These are phyloP conservation scores for Marvania coccoides DNA, from an alignment of 139 green algal genomes.

Conservation along the genomic window DNA sequence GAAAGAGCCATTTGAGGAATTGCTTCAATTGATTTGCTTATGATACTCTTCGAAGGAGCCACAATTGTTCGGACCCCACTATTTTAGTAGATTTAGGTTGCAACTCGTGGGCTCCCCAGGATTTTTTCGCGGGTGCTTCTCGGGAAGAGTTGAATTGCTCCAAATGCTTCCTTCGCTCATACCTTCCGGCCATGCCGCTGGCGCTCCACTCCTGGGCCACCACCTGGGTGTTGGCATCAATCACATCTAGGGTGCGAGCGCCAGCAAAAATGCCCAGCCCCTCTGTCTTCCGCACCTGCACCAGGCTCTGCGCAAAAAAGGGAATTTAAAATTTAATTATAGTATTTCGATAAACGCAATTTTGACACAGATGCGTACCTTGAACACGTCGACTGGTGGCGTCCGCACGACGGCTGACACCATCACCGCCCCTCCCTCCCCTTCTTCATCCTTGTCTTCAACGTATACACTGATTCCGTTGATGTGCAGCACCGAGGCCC, in stretches of 20 bases:
- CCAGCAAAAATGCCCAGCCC: slow-evolving; percentile 19
- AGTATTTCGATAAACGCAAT: too few relatives aligned
- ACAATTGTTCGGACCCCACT: too few relatives aligned
- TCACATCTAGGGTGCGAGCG: slow-evolving; percentile 2
- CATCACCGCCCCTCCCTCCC: slow-evolving; percentile 40
- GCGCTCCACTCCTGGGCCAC: slow-evolving; percentile 10
- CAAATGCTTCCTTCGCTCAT: too few relatives aligned
- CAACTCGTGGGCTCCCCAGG: too few relatives aligned
- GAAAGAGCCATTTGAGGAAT: not conserved
- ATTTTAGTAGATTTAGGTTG: too few relatives aligned
- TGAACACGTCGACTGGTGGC: slow-evolving; percentile 25
- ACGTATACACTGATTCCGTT: slow-evolving; percentile 31
- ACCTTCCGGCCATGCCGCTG: not conserved
- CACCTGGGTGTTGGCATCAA: slow-evolving; percentile 25
- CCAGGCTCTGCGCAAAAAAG: not conserved
- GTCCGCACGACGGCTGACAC: slow-evolving; percentile 34
- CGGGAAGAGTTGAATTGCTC: too few relatives aligned
- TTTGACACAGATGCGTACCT: too few relatives aligned
- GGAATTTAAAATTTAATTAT: too few relatives aligned
- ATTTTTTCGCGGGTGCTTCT: too few relatives aligned
- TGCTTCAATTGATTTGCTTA: too few relatives aligned
- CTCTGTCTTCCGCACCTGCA: slow-evolving; percentile 18
- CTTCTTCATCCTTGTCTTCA: slow-evolving; percentile 22
- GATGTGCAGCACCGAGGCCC: slow-evolving; percentile 18
- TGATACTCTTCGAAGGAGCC: too few relatives aligned